Conservation (phyloP, 164 flowering plant species). For the Annona cherimola region DNA sequence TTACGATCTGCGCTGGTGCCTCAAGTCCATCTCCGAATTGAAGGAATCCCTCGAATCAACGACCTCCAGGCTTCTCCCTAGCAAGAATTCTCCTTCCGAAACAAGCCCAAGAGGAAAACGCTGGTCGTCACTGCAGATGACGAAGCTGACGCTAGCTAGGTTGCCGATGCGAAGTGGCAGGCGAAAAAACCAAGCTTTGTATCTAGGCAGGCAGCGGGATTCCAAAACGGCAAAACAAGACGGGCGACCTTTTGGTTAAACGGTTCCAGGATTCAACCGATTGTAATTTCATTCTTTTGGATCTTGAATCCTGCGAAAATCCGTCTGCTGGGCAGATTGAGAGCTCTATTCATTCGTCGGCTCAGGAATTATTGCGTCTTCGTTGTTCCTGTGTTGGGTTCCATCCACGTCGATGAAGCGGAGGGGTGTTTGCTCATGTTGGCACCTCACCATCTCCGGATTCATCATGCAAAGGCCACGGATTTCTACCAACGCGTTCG, state of each 20-base stretch:
- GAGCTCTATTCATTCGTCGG: slow-evolving; percentile 37
- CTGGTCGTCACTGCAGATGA: slow-evolving; percentile 3
- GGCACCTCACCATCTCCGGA: slow-evolving; percentile 91
- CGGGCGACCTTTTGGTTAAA: too few species aligned
- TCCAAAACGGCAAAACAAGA: too few species aligned
- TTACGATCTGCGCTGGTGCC: slow-evolving; percentile 76
- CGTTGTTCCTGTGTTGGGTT: slow-evolving; percentile 70
- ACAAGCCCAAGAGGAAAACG: slow-evolving; percentile 31
- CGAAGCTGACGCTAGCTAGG: neutral
- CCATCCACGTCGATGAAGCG: slow-evolving; percentile 69
- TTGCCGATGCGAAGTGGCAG: neutral
- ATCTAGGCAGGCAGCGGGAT: too few species aligned
- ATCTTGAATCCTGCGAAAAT: too few species aligned
- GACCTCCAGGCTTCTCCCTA: slow-evolving; percentile 46
- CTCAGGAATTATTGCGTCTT: slow-evolving; percentile 47
- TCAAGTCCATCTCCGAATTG: slow-evolving; percentile 53
- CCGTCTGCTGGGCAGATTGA: slow-evolving; percentile 5
- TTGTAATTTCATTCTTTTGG: too few species aligned
- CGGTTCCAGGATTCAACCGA: too few species aligned
- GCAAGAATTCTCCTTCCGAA: slow-evolving; percentile 76
- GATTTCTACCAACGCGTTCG: slow-evolving; percentile 78
- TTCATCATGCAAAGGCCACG: slow-evolving; percentile 58
- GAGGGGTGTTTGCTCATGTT: slow-evolving; percentile 61
- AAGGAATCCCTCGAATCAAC: slow-evolving; percentile 44
- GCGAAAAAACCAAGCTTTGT: neutral